Conservation (phyloP, 2,329 filamentous ascomycete genomes). For the Aspergillus sp. region DNA sequence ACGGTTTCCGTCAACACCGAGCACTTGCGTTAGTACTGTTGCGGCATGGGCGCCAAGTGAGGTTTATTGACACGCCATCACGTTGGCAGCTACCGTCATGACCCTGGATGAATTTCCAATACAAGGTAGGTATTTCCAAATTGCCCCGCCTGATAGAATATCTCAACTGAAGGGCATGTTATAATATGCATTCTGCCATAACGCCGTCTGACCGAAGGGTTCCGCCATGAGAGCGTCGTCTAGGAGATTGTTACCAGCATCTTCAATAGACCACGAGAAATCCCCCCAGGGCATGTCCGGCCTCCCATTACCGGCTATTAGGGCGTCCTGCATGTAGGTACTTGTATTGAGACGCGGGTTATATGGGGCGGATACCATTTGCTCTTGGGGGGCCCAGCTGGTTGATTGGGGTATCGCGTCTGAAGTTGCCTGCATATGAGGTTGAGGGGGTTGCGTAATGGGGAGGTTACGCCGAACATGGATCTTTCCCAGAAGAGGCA, state of each 20-base stretch:
- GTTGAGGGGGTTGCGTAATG: not conserved
- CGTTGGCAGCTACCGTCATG: no score
- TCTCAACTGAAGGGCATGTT: not conserved
- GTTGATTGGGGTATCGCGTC: not conserved
- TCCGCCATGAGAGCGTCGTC: slow-evolving; percentile 1
- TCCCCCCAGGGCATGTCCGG: slow-evolving; percentile 2
- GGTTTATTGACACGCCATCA: not conserved
- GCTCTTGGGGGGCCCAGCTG: not conserved
- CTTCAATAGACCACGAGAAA: slow-evolving; percentile 7
- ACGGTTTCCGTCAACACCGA: not conserved
- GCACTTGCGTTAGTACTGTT: no score
- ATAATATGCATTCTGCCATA: slow-evolving; percentile 6
- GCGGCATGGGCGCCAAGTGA: no score
- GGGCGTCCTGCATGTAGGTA: not conserved
- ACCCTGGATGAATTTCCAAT: not conserved
- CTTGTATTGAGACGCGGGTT: not conserved
- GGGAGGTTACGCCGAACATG: slow-evolving; percentile 17
- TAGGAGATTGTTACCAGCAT: slow-evolving; percentile 3
- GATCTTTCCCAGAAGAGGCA: slow-evolving; percentile 19
- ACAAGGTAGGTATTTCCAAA: not conserved
- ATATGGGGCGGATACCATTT: not conserved
- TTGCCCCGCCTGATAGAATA: not conserved
- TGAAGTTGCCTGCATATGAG: not conserved
- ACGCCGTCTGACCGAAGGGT: not conserved
- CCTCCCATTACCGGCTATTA: not conserved